Evolutionary conservation across 805 yeast genomes (phyloP), one percentile per base, ranked within the genome.

Genomic region (Metschnikowia borealis): DNA sequence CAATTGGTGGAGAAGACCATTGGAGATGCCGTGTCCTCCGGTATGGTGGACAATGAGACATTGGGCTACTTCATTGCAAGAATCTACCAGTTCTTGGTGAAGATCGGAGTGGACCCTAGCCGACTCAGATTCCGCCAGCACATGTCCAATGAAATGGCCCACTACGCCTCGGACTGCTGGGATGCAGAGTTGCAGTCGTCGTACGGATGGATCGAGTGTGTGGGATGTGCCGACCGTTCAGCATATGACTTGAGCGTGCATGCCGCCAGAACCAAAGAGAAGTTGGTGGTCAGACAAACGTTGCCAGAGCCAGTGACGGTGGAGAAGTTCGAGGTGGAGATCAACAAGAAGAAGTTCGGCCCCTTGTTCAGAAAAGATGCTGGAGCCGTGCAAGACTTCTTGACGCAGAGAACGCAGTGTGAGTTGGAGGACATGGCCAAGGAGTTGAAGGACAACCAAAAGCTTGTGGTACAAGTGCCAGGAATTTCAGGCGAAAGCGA

Each of bases 161-260:
- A 94, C 71, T 94, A 94, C 70, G 99, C 99, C 53, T 84, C 96
- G 60, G 99, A 94, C 75, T 94, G 99, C 79, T 94, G 99, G 99
- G 99, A 94, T 75, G 97, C 96, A 58, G 99, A 94, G 77, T 79
- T 94, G 63, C 84, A 87, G 62, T 85, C 97, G 39, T 89, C 97
- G 33, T 94, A 89, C 63, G 99, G 99, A 62, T 94, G 99, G 99
- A 88, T 94, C 62, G 99, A 94, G 77, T 95, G 99, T 84, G 97
- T 94, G 68, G 99, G 99, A 60, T 94, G 98, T 77, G 99, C 99
- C 58, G 99, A 94, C 75, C 84, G 99, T 78, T 88, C 96, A 42
- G 99, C 99, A 38, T 94, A 89, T 68, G 99, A 94, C 75, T 82
- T 94, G 70, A 81, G 92, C 44, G 99, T 95, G 54, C 99, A 94